These are phyloP conservation scores for Fusarium temperatum DNA, from an alignment of 2,329 filamentous ascomycete genomes.

Conservation along the genomic window DNA sequence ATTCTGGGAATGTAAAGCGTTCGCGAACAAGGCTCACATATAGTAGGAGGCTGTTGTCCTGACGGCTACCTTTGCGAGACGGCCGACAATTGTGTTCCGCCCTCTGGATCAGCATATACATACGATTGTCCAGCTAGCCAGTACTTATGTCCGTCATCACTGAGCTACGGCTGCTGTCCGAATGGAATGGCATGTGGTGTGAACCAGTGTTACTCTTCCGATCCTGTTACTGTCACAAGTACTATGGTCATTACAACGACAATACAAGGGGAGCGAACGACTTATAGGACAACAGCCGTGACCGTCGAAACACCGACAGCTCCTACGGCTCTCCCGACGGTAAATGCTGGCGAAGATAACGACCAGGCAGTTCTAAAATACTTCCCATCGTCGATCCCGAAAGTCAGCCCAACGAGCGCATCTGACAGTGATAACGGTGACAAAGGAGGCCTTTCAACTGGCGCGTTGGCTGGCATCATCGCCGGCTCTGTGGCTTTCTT, in stretches of 20 bases:
- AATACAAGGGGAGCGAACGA: conserved; percentile 50
- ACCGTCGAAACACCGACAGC: conserved; percentile 52
- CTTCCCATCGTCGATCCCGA: conserved; percentile 55
- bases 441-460: conserved; percentile 49
- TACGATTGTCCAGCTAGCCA: conserved; percentile 56
- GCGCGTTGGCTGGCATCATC: conserved; percentile 62
- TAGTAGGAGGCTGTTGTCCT: conserved; percentile 57
- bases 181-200: conserved; percentile 59
- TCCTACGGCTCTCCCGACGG: conserved; percentile 44
- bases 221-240: conserved; percentile 55
- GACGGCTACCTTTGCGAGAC: conserved; percentile 55
- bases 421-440: conserved; percentile 38
- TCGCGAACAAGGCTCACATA: conserved; percentile 20
- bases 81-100: conserved; percentile 53
- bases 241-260: conserved; percentile 58
- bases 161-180: conserved; percentile 63
- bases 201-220: conserved; percentile 59
- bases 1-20: neutral
- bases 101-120: conserved; percentile 52
- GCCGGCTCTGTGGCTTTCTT: conserved; percentile 60
- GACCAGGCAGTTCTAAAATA: conserved; percentile 53
- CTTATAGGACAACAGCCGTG: conserved; percentile 51
- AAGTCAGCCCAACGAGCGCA: conserved; percentile 45
- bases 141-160: conserved; percentile 59
- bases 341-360: conserved; percentile 33